Percentiles rank a stretch among this genome's conserved stretches.
phyloP scores from a whole-genome alignment of 768 basidiomycete genomes.

The Phaeotremella skinneri region DNA sequence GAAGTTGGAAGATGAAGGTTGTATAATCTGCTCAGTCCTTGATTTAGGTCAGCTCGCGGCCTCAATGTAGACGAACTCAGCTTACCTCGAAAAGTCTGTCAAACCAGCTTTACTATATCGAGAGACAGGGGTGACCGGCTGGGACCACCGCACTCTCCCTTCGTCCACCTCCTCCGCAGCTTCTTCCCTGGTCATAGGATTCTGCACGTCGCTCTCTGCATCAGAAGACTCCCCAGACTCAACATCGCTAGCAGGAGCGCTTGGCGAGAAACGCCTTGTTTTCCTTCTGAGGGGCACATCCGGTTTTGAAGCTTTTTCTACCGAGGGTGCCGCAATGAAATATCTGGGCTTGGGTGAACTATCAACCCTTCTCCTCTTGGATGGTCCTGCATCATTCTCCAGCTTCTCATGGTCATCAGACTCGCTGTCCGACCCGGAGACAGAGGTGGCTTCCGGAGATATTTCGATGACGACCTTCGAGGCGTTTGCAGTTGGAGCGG shows the following conservation, averaged over 20 bases:
- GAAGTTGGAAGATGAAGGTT: conserved; percentile 11
- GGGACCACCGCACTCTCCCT: conserved; percentile 18
- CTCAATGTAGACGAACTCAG: conserved; percentile 21
- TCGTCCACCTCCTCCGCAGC: conserved; percentile 18
- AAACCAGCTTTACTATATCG: conserved; percentile 1
- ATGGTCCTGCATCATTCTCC: conserved; percentile 6
- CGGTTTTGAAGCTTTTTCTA: not conserved
- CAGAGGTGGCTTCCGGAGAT: not conserved
- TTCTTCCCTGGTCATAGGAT: conserved; percentile 1
- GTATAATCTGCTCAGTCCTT: not conserved
- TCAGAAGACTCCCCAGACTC: conserved; percentile 2
- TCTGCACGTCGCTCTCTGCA: not conserved
- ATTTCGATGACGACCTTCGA: not conserved
- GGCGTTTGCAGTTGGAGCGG: not conserved
- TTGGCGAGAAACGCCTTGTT: conserved; percentile 9
- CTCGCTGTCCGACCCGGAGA: not conserved
- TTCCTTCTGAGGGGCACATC: not conserved
- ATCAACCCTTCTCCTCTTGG: not conserved
- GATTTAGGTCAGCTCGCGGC: not conserved
- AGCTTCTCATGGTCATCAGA: not conserved
- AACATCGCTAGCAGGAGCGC: conserved; percentile 4
- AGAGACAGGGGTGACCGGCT: conserved; percentile 14
- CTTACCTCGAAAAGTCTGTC: too few relatives aligned
- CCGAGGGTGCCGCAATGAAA: not conserved
- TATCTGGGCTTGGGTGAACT: conserved; percentile 5